Evolutionary conservation across 345 rosid genomes (phyloP).

Genomic region (Schrenkiella parvula): DNA sequence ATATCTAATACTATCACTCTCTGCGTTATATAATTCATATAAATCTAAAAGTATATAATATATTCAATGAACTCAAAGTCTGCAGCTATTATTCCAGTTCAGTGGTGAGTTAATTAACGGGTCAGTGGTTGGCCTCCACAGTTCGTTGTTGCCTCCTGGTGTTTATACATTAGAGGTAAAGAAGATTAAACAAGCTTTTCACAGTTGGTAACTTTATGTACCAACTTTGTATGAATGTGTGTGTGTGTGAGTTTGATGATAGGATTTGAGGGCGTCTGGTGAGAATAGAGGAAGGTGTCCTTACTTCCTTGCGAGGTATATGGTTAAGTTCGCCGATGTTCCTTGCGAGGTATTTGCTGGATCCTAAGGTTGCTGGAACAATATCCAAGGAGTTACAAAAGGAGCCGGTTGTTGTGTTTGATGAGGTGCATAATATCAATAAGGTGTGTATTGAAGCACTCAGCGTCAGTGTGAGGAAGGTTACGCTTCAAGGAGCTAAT

Average conservation of each 20-base stretch:
- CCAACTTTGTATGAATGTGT: neutral
- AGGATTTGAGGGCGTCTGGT: conserved; percentile 89
- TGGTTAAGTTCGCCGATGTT: conserved; percentile 91
- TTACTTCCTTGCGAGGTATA: conserved; percentile 85
- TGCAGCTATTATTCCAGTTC: no score
- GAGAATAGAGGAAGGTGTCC: conserved; percentile 92
- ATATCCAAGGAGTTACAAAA: conserved; percentile 96
- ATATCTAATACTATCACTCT: no score
- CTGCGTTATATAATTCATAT: no score
- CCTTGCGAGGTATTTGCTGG: conserved; percentile 92
- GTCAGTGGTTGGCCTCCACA: no score
- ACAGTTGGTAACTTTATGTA: no score
- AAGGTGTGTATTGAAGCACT: conserved; percentile 98
- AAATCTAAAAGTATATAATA: no score
- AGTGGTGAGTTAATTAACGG: no score
- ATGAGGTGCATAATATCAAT: conserved; percentile 96
- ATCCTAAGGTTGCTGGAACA: conserved; percentile 96
- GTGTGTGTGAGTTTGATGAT: conserved; percentile 3
- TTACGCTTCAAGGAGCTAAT: conserved; percentile 90
- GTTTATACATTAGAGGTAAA: conserved; percentile 96
- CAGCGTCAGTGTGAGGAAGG: conserved; percentile 87
- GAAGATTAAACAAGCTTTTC: neutral
- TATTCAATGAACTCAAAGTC: no score
- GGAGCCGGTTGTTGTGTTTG: conserved; percentile 94
- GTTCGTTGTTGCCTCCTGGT: conserved; percentile 88